These are phyloP conservation scores for Puya raimondii DNA, from an alignment of 176 grass and related monocot species.

Conservation along the genomic window DNA sequence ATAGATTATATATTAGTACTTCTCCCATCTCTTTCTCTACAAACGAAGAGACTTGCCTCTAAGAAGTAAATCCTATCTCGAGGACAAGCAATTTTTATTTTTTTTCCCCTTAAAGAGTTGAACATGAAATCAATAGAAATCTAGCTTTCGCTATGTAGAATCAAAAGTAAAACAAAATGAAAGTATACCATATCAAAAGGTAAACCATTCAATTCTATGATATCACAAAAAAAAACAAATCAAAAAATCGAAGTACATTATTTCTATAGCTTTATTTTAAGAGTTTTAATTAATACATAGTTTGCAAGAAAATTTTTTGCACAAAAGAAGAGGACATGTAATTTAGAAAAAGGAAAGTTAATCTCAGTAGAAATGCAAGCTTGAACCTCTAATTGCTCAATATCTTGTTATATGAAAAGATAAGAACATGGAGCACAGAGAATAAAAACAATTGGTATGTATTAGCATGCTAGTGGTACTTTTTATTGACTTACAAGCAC, in stretches of 20 bases:
- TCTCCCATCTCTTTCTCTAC: too few relatives aligned
- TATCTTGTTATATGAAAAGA: background rate
- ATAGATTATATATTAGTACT: too few relatives aligned
- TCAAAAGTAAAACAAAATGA: background rate
- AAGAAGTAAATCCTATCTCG: too few relatives aligned
- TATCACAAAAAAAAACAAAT: background rate
- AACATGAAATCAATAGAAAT: too few relatives aligned
- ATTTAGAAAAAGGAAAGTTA: background rate
- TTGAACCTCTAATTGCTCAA: slow-evolving; percentile 6
- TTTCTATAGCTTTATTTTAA: too few relatives aligned
- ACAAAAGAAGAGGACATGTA: background rate
- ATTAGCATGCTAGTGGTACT: background rate
- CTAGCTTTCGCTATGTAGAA: background rate
- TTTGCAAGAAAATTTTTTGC: background rate
- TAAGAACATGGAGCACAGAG: background rate
- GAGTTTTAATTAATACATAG: background rate
- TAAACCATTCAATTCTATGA: background rate
- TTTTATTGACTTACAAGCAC: slow-evolving; percentile 59
- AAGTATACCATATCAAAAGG: background rate
- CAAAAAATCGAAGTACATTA: too few relatives aligned
- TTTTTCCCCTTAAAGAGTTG: too few relatives aligned
- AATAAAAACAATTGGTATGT: background rate
- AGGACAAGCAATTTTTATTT: too few relatives aligned
- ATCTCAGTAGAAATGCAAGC: background rate
- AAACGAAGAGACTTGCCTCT: too few relatives aligned